phyloP scores from a whole-genome alignment of 345 rosid genomes.

The Brassica juncea region DNA sequence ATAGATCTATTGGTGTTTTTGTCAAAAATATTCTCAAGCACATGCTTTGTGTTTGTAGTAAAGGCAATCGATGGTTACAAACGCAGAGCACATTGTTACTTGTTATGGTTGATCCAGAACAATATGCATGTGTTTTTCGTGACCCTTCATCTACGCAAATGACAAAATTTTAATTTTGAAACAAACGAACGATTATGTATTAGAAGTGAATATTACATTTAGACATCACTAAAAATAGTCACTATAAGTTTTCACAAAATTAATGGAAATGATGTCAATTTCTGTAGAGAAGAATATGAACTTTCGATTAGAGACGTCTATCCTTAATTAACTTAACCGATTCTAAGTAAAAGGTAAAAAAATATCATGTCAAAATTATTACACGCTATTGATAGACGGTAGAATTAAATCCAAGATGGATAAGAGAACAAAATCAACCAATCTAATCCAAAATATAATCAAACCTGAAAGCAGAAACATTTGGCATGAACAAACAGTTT shows the following conservation, averaged over 20 bases:
- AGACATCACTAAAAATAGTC: not conserved
- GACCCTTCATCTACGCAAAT: not conserved
- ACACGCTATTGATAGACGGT: not conserved
- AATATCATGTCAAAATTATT: not conserved
- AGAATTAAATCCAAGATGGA: not conserved
- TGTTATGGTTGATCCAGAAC: not conserved
- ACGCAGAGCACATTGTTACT: not conserved
- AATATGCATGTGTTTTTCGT: not conserved
- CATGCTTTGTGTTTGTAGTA: not conserved
- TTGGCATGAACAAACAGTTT: not conserved
- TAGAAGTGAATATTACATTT: not conserved
- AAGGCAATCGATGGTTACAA: not conserved
- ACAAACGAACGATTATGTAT: not conserved
- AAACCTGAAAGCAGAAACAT: not conserved
- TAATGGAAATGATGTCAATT: not conserved
- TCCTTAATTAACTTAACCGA: not conserved
- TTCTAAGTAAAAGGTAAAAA: not conserved
- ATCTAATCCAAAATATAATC: not conserved
- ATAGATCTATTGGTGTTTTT: not conserved
- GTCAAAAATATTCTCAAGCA: not conserved
- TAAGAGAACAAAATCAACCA: not conserved
- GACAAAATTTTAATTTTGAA: not conserved
- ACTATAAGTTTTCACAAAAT: not conserved
- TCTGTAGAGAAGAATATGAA: not conserved
- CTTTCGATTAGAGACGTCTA: not conserved